Percentiles rank a stretch among this genome's conserved stretches.
phyloP scores from a whole-genome alignment of 106 monocot species.

The Acanthochlamys bracteata region DNA sequence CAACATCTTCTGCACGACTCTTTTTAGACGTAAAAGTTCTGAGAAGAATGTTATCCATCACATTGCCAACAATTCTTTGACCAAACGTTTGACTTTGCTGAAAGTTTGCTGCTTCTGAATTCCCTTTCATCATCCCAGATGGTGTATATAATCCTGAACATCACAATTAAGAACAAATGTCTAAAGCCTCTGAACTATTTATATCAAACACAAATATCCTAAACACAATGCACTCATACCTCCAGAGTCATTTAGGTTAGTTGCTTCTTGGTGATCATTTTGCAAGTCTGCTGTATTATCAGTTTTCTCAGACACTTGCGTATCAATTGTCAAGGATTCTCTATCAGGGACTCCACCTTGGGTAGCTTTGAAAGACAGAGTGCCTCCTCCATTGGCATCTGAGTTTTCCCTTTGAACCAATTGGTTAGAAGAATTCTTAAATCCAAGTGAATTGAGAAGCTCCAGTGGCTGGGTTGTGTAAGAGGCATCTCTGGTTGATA shows the following conservation, averaged over 20 bases:
- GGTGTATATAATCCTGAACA: constrained; percentile 37
- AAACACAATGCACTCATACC: constrained; percentile 26
- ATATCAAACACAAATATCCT: no score
- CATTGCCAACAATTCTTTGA: constrained; percentile 77
- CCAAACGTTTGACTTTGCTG: constrained; percentile 78
- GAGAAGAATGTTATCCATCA: constrained; percentile 82
- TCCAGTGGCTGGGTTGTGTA: constrained; percentile 97
- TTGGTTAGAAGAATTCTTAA: constrained; percentile 47
- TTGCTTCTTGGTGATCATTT: constrained; percentile 25
- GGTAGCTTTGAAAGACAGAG: constrained; percentile 19
- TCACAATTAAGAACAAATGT: not conserved
- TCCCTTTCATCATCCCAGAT: constrained; percentile 29
- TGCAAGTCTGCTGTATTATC: constrained; percentile 5
- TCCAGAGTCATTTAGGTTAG: constrained; percentile 47
- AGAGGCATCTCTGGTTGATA: constrained; percentile 72
- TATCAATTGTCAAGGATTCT: constrained; percentile 16
- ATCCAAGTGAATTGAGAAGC: constrained; percentile 84
- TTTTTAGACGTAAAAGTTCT: constrained; percentile 81
- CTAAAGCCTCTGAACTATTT: not conserved
- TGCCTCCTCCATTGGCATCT: constrained; percentile 19
- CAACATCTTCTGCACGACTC: constrained; percentile 28
- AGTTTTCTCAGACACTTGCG: constrained; percentile 20
- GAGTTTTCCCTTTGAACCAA: constrained; percentile 9
- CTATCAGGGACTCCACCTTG: constrained; percentile 15
- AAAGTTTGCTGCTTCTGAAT: constrained; percentile 22